These are phyloP conservation scores for Fusarium chaquense DNA, from an alignment of 2,329 filamentous ascomycete species.

Conservation along the genomic window DNA sequence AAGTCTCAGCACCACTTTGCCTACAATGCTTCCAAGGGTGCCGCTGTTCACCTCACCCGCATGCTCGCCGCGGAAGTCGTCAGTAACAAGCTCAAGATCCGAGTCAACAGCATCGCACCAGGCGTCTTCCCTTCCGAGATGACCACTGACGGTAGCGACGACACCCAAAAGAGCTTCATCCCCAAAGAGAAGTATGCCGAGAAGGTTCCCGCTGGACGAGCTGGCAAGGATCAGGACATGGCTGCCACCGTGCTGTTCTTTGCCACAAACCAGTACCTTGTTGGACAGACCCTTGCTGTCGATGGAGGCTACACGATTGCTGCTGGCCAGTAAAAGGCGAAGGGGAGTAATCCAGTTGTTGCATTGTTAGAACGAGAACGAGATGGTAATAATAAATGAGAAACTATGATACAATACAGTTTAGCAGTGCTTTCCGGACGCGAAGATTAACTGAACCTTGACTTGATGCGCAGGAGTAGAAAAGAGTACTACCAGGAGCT, in stretches of 20 bases:
- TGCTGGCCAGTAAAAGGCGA: conserved; percentile 43
- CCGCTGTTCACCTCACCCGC: conserved; percentile 72
- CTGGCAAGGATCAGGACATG: conserved; percentile 78
- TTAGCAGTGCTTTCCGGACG: neutral
- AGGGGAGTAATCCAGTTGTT: neutral
- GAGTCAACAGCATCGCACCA: conserved; percentile 79
- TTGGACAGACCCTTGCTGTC: conserved; percentile 58
- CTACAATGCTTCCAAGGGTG: conserved; percentile 74
- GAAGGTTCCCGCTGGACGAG: conserved; percentile 73
- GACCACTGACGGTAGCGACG: conserved; percentile 65
- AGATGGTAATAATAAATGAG: conserved; percentile 9
- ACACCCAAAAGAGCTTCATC: conserved; percentile 69
- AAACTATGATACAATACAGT: neutral
- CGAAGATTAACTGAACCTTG: neutral
- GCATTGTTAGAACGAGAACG: conserved; percentile 13
- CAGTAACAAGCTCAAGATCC: conserved; percentile 69
- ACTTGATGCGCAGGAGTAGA: neutral
- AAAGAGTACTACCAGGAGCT: neutral
- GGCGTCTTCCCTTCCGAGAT: conserved; percentile 80
- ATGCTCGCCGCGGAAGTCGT: conserved; percentile 73
- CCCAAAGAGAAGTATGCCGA: conserved; percentile 67
- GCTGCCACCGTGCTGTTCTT: conserved; percentile 73
- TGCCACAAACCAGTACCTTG: conserved; percentile 59
- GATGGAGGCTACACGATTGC: conserved; percentile 60
- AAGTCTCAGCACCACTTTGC: conserved; percentile 73